phyloP scores from a whole-genome alignment of 257 asterid species.

The Solanum paucissectum region DNA sequence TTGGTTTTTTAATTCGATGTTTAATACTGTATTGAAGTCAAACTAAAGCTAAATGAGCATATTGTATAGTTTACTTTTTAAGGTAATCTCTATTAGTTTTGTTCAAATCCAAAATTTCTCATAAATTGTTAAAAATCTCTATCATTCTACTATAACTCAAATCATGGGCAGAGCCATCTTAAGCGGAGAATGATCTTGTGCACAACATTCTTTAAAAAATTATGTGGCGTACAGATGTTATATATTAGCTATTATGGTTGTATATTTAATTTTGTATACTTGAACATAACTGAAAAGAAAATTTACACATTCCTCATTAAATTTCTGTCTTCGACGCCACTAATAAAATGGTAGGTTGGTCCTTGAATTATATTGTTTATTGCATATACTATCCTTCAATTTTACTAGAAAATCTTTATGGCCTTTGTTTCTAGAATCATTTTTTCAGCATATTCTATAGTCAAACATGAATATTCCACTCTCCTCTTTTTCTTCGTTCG shows the following conservation, averaged over 20 bases:
- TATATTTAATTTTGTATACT: no score
- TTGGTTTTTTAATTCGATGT: background rate
- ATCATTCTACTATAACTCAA: no score
- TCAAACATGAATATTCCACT: background rate
- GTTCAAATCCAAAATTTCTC: background rate
- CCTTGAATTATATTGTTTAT: background rate
- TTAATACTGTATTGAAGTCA: no score
- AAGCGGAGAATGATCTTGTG: no score
- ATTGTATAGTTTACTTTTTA: accelerated
- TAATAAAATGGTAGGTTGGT: background rate
- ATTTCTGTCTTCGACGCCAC: accelerated
- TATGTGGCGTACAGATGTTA: no score
- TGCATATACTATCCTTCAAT: background rate
- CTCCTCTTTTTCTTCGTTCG: background rate
- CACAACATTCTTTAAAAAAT: no score
- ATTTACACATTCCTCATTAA: no score
- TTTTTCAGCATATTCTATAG: background rate
- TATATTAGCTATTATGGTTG: no score
- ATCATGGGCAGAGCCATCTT: background rate
- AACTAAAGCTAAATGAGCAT: background rate
- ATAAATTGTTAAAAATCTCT: no score
- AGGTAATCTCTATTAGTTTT: no score
- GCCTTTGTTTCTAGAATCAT: background rate
- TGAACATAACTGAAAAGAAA: no score
- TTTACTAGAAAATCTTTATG: background rate